phyloP scores from a whole-genome alignment of 192 early-diverging fungal species.

The Rhizophagus clarus region DNA sequence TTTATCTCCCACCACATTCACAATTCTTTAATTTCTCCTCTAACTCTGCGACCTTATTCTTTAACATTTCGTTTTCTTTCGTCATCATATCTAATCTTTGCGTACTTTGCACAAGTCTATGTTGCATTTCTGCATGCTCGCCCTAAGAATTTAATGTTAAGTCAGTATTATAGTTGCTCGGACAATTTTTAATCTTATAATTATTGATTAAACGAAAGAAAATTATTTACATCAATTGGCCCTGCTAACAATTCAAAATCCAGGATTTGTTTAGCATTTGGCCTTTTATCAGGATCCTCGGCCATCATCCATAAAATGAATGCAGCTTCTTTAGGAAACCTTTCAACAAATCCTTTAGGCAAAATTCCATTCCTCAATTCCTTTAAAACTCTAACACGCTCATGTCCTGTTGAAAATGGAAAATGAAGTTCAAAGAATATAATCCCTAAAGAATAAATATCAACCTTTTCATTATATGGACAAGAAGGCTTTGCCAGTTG shows the following conservation, averaged over 20 bases:
- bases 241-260: slow-evolving; percentile 59
- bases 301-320: slow-evolving; percentile 85
- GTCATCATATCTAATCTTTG: slow-evolving; percentile 17
- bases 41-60: slow-evolving; percentile 18
- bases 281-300: slow-evolving; percentile 68
- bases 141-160: not conserved
- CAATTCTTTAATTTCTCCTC: slow-evolving; percentile 15
- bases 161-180: no score
- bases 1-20: not conserved
- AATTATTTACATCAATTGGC: slow-evolving; percentile 9
- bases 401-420: slow-evolving; percentile 89
- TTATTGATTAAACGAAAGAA: not conserved
- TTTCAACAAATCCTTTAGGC: slow-evolving; percentile 67
- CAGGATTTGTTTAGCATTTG: slow-evolving; percentile 69
- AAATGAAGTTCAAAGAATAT: slow-evolving; percentile 95
- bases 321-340: slow-evolving; percentile 78
- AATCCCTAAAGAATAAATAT: slow-evolving; percentile 96
- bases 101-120: slow-evolving; percentile 25
- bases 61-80: slow-evolving; percentile 23
- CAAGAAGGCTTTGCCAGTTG: slow-evolving; percentile 58
- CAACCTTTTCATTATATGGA: slow-evolving; percentile 77
- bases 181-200: no score
- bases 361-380: slow-evolving; percentile 69
- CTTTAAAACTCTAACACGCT: slow-evolving; percentile 72
- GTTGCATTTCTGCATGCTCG: slow-evolving; percentile 18